Conservation (phyloP, 805 yeast species). For the Metschnikowia gruessii region DNA sequence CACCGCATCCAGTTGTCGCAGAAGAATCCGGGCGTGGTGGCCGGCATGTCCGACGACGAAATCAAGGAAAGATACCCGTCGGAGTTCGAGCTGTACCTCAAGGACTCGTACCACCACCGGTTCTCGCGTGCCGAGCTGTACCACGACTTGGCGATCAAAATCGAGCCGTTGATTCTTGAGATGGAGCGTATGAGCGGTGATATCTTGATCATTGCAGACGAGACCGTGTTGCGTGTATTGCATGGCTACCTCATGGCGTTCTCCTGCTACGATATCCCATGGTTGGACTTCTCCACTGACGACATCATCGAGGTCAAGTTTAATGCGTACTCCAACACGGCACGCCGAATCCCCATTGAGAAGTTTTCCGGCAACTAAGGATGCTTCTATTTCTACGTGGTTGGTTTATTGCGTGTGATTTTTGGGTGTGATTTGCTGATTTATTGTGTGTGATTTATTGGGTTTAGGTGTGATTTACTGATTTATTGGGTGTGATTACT, state of each 20-base stretch:
- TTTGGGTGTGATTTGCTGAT: too few species aligned
- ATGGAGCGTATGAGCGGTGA: constrained; percentile 91
- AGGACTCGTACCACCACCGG: constrained; percentile 91
- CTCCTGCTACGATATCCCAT: constrained; percentile 82
- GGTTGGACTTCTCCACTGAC: constrained; percentile 69
- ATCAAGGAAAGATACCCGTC: constrained; percentile 59
- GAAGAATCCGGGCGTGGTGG: constrained; percentile 84
- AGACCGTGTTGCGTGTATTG: constrained; percentile 80
- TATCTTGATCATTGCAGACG: constrained; percentile 88
- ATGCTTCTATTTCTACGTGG: background rate
- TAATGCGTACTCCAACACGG: constrained; percentile 77
- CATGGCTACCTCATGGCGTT: constrained; percentile 96
- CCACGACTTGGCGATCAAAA: constrained; percentile 91
- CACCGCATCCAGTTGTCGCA: constrained; percentile 84
- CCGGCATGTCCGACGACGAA: constrained; percentile 61
- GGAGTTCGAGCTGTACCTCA: constrained; percentile 60
- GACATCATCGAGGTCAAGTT: constrained; percentile 85
- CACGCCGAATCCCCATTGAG: constrained; percentile 42
- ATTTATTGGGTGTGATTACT: too few species aligned
- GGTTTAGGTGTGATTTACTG: too few species aligned
- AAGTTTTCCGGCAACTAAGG: background rate
- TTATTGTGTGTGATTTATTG: too few species aligned
- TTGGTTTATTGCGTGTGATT: too few species aligned
- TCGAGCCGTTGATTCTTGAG: constrained; percentile 90
- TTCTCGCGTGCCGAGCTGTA: constrained; percentile 92